Base-by-base conservation (phyloP, 139 green algal genomes). In the Chlorella sp. region DNA sequence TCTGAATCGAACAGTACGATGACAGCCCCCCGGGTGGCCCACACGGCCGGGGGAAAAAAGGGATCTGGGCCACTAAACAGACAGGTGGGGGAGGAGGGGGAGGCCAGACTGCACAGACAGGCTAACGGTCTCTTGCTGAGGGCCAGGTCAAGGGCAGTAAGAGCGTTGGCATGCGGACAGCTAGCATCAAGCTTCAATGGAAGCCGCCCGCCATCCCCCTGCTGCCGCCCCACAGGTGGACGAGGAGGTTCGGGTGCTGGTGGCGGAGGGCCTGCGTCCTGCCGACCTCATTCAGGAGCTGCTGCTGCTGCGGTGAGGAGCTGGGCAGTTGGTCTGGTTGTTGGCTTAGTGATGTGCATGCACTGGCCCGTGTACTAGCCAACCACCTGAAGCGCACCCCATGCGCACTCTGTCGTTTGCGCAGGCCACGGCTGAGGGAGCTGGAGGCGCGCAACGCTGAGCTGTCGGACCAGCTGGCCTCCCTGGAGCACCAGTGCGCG, bases 401-500 rank as follows among this genome's bases (percentile, higher is more conserved):
- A 28, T 64, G 73, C 43, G 48, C 34, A 28, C 54, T 32, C 17
- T 83, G 60, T 26, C 43, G 34, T 60, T 7, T 26, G n/a, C 20
- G 72, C 84, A 89, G 67, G 83, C 73, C 89, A n/a, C 86, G 84
- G 8, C 54, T 96, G 54, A 62, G 69, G 0, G 82, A 90, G 64
- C 74, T 96, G 48, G 85, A 95, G 82, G 44, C 74, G 26, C 92
- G 96, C 80, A 97, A 97, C 84, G 75, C 69, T 28, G 90, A 92
- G 77, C 90, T 98, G 46, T 76, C 79, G 4, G 85, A 68, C 28
- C 94, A 98, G 88, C 90, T 98, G 56, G 92, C 91, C 51, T 93
- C 92, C 3, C 93, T 97, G 85, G 94, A 97, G 67, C 90, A 92
- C 1, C 80, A 81, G 2, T 96, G 97, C 84, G 97, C 95, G 85